Evolutionary conservation across 2,329 filamentous ascomycete genomes (phyloP), one percentile per base, ranked within the genome.

Genomic region (Botrytis cinerea): DNA sequence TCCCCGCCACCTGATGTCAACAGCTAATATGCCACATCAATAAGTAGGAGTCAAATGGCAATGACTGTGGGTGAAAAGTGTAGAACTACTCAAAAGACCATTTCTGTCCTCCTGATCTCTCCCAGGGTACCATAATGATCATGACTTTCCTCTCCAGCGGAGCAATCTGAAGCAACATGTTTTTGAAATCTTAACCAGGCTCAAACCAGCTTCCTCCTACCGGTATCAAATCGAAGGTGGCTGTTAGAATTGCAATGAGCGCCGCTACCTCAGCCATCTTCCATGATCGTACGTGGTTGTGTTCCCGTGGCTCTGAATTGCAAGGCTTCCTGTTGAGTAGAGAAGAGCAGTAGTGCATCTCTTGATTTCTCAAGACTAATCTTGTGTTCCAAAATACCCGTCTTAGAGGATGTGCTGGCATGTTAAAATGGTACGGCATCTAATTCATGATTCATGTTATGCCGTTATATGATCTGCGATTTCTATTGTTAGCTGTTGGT

Each of bases 201-300:
- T 59, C 60, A 66, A 46, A 1, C 70, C 48, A 72, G 10, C 6
- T 22, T n/a, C 16, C n/a, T 3, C 12, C 61, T 2, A 59, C 61
- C 2, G 48, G 70, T 22, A 59, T 12, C 10, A 67, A n/a, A 14
- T 72, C 48, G 28, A 66, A 72, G 7, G 38, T 66, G n/a, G 46
- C 38, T 45, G 38, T 28, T 35, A 67, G 38, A n/a, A 72, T 72
- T 45, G 61, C 70, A 3, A 45, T 18, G 22, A 72, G 35, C 35
- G 48, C 60, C 4, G 46, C 60, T 2, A 72, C n/a, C 48, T 72
- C 70, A 20, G 20, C 46, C 70, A 72, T 59, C 70, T 57, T 59
- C 61, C 46, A 66, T 72, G 14, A 67, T 22, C 60, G 59, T 72
- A 18, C 70, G 38, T 18, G 70, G 38, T 28, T 62, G 35, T 14